phyloP scores from a whole-genome alignment of 306 rosid species.

The Fragaria nilgerrensis region DNA sequence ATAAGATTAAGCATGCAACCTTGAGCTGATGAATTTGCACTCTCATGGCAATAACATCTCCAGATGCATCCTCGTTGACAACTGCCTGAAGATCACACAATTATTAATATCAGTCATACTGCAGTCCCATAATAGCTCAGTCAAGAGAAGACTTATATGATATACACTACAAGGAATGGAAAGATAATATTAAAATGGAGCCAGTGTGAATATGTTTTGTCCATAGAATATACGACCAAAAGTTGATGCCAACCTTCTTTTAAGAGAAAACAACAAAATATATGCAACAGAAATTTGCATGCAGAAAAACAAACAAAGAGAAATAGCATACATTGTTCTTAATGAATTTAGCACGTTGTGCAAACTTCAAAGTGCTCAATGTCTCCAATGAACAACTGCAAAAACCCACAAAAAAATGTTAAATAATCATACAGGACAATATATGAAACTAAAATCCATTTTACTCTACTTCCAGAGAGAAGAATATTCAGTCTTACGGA shows the following conservation, averaged over 20 bases:
- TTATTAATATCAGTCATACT: neutral
- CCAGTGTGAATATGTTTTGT: neutral
- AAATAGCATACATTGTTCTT: slow-evolving; percentile 78
- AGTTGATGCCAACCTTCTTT: neutral
- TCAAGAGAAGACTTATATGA: neutral
- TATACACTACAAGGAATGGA: neutral
- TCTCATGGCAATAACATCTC: slow-evolving; percentile 95
- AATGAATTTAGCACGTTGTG: slow-evolving; percentile 93
- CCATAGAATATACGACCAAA: neutral
- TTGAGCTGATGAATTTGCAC: slow-evolving; percentile 94
- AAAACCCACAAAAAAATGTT: slow-evolving; percentile 21
- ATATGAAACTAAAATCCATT: neutral
- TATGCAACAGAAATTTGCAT: neutral
- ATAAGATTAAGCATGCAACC: slow-evolving; percentile 44
- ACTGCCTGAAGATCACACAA: slow-evolving; percentile 58
- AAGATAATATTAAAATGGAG: neutral
- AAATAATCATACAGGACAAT: neutral
- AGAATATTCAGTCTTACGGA: neutral
- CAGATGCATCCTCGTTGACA: slow-evolving; percentile 92
- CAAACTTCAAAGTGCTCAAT: slow-evolving; percentile 95
- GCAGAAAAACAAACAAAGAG: slow-evolving; percentile 2
- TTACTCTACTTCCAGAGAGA: neutral
- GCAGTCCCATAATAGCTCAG: neutral
- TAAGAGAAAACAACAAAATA: neutral
- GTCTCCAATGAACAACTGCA: slow-evolving; percentile 97